These are phyloP conservation scores for Alternaria postmessia DNA, from an alignment of 2,329 filamentous ascomycete species.

Conservation along the genomic window DNA sequence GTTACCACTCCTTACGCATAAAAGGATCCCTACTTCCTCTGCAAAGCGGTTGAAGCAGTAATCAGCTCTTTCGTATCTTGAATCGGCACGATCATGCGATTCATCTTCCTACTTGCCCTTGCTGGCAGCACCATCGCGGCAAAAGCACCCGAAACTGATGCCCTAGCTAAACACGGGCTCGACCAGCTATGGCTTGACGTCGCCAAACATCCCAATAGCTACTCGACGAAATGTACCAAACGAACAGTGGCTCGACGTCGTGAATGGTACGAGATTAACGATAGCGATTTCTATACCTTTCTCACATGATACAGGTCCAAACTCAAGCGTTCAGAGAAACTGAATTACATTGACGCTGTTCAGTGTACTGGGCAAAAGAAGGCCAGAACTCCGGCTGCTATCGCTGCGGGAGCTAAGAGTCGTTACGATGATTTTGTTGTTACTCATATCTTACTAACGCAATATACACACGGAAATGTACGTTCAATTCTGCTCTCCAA, in stretches of 20 bases:
- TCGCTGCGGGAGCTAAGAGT: slow-evolving; percentile 38
- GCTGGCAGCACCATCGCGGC: not conserved
- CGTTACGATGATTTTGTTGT: no score
- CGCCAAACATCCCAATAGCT: not conserved
- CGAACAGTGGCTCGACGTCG: no score
- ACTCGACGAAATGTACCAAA: not conserved
- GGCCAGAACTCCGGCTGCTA: slow-evolving; percentile 31
- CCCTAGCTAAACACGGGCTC: slow-evolving; percentile 4
- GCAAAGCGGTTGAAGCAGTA: no score
- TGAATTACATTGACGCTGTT: slow-evolving; percentile 44
- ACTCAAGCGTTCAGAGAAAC: slow-evolving; percentile 21
- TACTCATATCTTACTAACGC: no score
- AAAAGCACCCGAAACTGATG: not conserved
- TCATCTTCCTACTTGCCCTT: no score
- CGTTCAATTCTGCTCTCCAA: not conserved
- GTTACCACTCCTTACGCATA: no score
- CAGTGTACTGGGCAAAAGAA: slow-evolving; percentile 37
- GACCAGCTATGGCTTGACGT: slow-evolving; percentile 5
- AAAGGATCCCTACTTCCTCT: not conserved
- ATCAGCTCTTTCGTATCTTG: not conserved
- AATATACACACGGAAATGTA: no score
- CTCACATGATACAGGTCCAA: not conserved
- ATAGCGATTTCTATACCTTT: no score
- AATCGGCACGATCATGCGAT: no score
- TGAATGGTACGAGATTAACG: no score